Evolutionary conservation across 495 filamentous ascomycete genomes (phyloP).

Genomic region (Penicillium maclennaniae): DNA sequence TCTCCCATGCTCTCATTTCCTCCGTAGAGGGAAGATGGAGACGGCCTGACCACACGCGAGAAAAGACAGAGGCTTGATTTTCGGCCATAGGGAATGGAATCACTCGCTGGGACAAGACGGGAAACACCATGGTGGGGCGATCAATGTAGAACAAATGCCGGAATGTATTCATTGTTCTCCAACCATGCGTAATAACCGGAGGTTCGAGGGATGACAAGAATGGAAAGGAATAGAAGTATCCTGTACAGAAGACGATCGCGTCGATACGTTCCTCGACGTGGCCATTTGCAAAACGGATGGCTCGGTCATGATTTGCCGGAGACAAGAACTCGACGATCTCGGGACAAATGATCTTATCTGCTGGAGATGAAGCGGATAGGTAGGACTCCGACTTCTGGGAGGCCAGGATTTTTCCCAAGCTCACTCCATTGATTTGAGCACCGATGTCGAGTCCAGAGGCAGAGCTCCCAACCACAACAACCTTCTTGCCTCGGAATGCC

Average conservation of each 20-base stretch:
- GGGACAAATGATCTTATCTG: constrained; percentile 50
- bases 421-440: constrained; percentile 59
- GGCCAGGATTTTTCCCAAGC: constrained; percentile 48
- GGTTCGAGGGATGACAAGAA: constrained; percentile 55
- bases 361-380: constrained; percentile 20
- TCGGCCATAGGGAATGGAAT: constrained; percentile 80
- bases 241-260: constrained; percentile 57
- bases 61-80: constrained; percentile 71
- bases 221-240: constrained; percentile 56
- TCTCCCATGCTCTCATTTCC: constrained; percentile 68
- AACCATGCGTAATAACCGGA: constrained; percentile 61
- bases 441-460: constrained; percentile 80
- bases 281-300: constrained; percentile 52
- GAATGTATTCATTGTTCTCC: constrained; percentile 64
- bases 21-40: constrained; percentile 56
- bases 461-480: constrained; percentile 73
- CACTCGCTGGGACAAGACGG: constrained; percentile 70
- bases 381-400: constrained; percentile 48
- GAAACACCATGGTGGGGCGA: constrained; percentile 75
- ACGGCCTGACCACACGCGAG: constrained; percentile 67
- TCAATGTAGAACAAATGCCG: constrained; percentile 73
- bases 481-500: constrained; percentile 57
- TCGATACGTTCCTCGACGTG: constrained; percentile 47
- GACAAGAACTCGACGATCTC: constrained; percentile 58
- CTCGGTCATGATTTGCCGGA: constrained; percentile 33